A percentile compares a stretch with the other conserved stretches of the same genome.
Evolutionary conservation across 1,139 yeast species (phyloP).

Genomic region (Lodderomyces jiufengensis): DNA sequence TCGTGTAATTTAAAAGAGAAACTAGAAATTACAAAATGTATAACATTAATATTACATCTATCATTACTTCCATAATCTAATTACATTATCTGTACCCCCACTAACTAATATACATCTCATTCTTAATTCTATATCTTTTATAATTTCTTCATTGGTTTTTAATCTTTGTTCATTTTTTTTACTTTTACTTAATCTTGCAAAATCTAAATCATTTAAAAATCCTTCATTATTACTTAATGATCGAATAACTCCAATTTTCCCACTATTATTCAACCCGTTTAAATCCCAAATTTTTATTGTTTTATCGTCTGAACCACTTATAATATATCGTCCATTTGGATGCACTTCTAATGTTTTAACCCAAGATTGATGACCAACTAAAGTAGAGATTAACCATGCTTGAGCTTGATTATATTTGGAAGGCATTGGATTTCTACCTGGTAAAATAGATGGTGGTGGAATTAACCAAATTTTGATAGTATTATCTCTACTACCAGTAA

Average conservation of each 20-base stretch:
- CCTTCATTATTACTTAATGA: conserved; percentile 68
- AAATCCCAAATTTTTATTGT: conserved; percentile 80
- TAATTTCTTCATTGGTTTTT: conserved; percentile 15
- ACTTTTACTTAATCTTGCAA: conserved; percentile 45
- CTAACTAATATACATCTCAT: conserved; percentile 57
- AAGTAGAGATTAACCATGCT: conserved; percentile 53
- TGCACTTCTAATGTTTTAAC: conserved; percentile 67
- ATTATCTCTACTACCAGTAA: conserved; percentile 82
- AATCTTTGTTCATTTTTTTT: conserved; percentile 12
- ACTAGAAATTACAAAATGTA: conserved; percentile 1
- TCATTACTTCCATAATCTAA: conserved; percentile 52
- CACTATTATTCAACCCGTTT: conserved; percentile 37
- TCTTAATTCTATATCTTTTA: conserved; percentile 32
- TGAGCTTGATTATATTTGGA: conserved; percentile 49
- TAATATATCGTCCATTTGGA: conserved; percentile 69
- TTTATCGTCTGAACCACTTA: conserved; percentile 80
- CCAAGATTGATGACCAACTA: conserved; percentile 86
- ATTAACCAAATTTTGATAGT: conserved; percentile 71
- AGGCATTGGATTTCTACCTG: conserved; percentile 58
- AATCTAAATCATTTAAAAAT: conserved; percentile 61
- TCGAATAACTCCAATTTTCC: conserved; percentile 45
- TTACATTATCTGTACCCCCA: conserved; percentile 56
- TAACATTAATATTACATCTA: no score
- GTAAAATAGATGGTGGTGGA: conserved; percentile 53
- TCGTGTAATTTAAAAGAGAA: conserved; percentile 34